A percentile compares a stretch with the other conserved stretches of the same genome.
phyloP scores from a whole-genome alignment of 768 basidiomycete genomes.

The Trametes cubensis region DNA sequence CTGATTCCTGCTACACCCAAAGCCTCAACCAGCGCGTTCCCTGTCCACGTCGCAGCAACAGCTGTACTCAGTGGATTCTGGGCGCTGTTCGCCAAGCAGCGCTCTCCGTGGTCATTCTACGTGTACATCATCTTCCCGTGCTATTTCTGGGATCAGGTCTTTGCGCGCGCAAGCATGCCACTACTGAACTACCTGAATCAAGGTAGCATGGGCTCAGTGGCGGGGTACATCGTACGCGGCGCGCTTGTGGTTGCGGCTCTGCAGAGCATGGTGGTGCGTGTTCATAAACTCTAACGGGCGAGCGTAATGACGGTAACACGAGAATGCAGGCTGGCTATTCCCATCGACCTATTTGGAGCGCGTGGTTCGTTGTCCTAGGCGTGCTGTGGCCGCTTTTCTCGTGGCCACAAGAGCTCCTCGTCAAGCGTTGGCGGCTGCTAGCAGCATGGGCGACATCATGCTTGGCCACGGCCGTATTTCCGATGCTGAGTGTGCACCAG shows the following conservation, averaged over 20 bases:
- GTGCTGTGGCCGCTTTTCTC: constrained; percentile 61
- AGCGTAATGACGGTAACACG: background rate
- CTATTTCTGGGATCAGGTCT: constrained; percentile 73
- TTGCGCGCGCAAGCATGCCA: constrained; percentile 15
- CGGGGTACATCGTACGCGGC: constrained; percentile 31
- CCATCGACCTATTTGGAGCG: constrained; percentile 70
- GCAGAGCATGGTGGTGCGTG: constrained; percentile 74
- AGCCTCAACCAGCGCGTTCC: background rate
- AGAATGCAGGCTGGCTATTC: constrained; percentile 64
- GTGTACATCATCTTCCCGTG: constrained; percentile 74
- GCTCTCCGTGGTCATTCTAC: constrained; percentile 72
- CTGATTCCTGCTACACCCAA: constrained; percentile 44
- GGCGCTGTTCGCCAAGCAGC: constrained; percentile 60
- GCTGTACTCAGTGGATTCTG: constrained; percentile 43
- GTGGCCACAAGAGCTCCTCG: constrained; percentile 46
- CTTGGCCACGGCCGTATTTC: constrained; percentile 63
- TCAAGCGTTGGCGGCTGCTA: constrained; percentile 33
- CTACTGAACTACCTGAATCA: constrained; percentile 3
- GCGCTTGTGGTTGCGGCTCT: constrained; percentile 47
- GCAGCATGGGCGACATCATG: constrained; percentile 54
- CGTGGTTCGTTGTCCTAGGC: constrained; percentile 63
- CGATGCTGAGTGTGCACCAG: constrained; percentile 73
- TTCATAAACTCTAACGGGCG: background rate
- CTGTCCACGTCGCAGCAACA: constrained; percentile 33
- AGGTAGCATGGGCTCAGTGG: background rate